Base-by-base conservation (phyloP, 1,139 yeast genomes). In the Kodamaea sp. region DNA sequence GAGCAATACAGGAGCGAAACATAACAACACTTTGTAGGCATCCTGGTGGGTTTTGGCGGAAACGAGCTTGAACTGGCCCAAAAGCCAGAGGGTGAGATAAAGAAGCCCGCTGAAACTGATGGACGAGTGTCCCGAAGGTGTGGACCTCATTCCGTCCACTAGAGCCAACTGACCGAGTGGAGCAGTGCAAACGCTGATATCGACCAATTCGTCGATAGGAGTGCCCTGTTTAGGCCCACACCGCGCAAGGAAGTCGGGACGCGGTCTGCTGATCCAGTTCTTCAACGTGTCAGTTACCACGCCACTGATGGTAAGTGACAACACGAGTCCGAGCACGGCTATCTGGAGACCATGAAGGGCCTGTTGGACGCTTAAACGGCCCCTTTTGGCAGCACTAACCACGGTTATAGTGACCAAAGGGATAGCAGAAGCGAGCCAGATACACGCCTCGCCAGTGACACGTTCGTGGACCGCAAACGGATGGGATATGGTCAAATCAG, bases 171-270 rank as follows among this genome's bases (percentile, higher is more conserved):
- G 32, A 4, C 70, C 71, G 37, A 63, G 53, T 0, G 70, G 70
- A n/a, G 69, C 68, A 4, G 70, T 59, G 42, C 76, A 70, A 16
- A 68, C 69, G 4, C 55, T 53, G 18, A 67, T 42, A 22, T 60
- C 65, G 5, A 68, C 72, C 32, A 77, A 70, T 24, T 54, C 59
- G 38, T 69, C 57, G 2, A 47, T 28, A 0, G 69, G 55, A 1
- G 76, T 63, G 5, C 56, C 61, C 10, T 48, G 39, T 4, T 35
- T 48, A 1, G 90, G 83, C 11, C 70, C 63, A 59, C 95, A 86
- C 32, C 95, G 61, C 5, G 76, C 79, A 20, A 86, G 57, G 48
- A 86, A 84, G 55, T 86, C 95, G 0, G 95, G 95, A 24, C 95
- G 65, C 26, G 84, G 86, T 46, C 87, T 68, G n/a, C 89, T 92